A percentile compares a stretch with the other conserved stretches of the same genome.
phyloP scores from a whole-genome alignment of 352 stramenopile species.

The Phytophthora megakarya region DNA sequence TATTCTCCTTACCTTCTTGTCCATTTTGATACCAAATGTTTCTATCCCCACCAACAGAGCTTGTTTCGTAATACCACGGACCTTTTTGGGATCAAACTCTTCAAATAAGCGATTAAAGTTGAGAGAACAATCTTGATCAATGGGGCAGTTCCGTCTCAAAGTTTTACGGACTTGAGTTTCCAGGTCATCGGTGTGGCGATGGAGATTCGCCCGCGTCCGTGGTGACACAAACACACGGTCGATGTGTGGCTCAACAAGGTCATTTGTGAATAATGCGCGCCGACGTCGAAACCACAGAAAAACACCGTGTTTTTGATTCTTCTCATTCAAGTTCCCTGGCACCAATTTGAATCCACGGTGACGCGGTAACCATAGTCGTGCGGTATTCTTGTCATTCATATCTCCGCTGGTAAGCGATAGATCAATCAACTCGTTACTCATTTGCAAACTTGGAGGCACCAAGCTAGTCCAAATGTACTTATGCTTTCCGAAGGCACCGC shows the following conservation, averaged over 20 bases:
- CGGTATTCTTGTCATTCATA: constrained; percentile 66
- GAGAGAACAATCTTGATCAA: constrained; percentile 75
- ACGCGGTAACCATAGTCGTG: constrained; percentile 67
- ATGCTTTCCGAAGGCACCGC: constrained; percentile 66
- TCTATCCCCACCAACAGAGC: constrained; percentile 55
- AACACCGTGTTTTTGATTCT: constrained; percentile 53
- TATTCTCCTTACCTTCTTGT: constrained; percentile 58
- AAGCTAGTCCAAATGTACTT: constrained; percentile 82
- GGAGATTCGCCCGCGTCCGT: constrained; percentile 42
- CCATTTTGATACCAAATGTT: constrained; percentile 76
- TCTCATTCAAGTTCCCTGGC: constrained; percentile 68
- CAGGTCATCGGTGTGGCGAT: constrained; percentile 65
- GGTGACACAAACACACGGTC: constrained; percentile 48
- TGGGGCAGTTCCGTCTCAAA: constrained; percentile 69
- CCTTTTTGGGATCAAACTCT: constrained; percentile 78
- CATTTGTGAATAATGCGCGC: constrained; percentile 37
- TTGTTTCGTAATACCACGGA: constrained; percentile 51
- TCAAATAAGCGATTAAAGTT: constrained; percentile 81
- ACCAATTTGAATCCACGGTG: constrained; percentile 81
- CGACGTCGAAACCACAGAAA: constrained; percentile 72
- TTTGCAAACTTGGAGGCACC: constrained; percentile 49
- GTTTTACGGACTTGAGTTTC: constrained; percentile 75
- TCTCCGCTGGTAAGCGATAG: constrained; percentile 68
- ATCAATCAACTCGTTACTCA: constrained; percentile 67
- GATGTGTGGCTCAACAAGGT: constrained; percentile 56